These are phyloP conservation scores for Aegilops sharonensis DNA, from an alignment of 176 grass and related monocot species.

Conservation along the genomic window DNA sequence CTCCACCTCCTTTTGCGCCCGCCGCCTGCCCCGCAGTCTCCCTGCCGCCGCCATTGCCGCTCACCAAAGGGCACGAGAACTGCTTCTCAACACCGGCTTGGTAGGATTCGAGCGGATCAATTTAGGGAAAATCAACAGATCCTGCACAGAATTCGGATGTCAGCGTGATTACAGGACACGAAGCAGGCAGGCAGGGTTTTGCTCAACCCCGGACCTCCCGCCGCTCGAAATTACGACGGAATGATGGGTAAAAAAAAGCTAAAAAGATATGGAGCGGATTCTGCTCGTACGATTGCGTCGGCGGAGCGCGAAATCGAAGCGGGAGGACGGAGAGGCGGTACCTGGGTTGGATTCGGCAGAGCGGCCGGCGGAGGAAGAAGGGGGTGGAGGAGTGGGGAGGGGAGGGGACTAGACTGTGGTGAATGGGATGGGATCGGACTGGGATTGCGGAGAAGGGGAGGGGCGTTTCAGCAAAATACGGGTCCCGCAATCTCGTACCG, in stretches of 20 bases:
- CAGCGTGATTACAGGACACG: not conserved
- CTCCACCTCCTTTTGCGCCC: not conserved
- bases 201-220: not conserved
- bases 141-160: not conserved
- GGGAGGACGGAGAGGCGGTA: not conserved
- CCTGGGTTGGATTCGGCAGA: not conserved
- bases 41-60: not conserved
- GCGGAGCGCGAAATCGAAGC: not conserved
- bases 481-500: too few species aligned
- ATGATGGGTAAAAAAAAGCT: not conserved
- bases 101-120: not conserved
- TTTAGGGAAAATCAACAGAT: not conserved
- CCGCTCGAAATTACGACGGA: not conserved
- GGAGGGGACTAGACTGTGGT: not conserved
- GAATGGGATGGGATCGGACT: not conserved
- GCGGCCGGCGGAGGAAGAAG: not conserved
- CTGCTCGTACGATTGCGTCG: not conserved
- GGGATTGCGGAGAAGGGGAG: not conserved
- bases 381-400: too few species aligned
- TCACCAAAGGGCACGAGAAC: not conserved
- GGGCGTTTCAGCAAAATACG: not conserved
- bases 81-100: not conserved
- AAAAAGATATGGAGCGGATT: not conserved
- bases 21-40: conserved; percentile 38
- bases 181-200: not conserved